phyloP scores from a whole-genome alignment of 257 asterid genomes.

The Gentiana macrophylla region DNA sequence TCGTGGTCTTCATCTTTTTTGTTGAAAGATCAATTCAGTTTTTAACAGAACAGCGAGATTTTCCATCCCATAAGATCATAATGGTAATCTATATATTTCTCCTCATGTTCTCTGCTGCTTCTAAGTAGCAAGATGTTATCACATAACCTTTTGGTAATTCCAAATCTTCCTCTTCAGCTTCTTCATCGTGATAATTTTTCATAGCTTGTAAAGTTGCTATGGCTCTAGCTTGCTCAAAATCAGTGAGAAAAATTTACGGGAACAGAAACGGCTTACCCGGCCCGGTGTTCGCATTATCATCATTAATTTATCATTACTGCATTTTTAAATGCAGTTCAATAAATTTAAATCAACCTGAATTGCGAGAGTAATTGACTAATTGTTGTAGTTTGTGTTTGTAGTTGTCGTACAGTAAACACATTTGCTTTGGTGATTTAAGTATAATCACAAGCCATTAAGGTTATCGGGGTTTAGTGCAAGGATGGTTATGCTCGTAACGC shows the following conservation, averaged over 20 bases:
- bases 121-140: background rate
- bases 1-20: background rate
- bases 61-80: background rate
- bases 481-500: too few species aligned
- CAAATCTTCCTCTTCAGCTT: background rate
- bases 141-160: background rate
- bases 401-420: too few species aligned
- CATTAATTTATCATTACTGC: too few species aligned
- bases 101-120: constrained; percentile 3
- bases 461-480: too few species aligned
- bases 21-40: background rate
- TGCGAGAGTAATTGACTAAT: too few species aligned
- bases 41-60: background rate
- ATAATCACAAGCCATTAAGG: too few species aligned
- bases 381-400: too few species aligned
- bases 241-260: constrained; percentile 1
- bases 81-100: background rate
- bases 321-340: too few species aligned
- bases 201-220: background rate
- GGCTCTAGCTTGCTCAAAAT: background rate
- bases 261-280: constrained; percentile 2
- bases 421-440: too few species aligned
- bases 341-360: too few species aligned
- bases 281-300: too few species aligned
- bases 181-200: background rate